Conservation (phyloP, 345 rosid species). For the Heritiera littoralis region DNA sequence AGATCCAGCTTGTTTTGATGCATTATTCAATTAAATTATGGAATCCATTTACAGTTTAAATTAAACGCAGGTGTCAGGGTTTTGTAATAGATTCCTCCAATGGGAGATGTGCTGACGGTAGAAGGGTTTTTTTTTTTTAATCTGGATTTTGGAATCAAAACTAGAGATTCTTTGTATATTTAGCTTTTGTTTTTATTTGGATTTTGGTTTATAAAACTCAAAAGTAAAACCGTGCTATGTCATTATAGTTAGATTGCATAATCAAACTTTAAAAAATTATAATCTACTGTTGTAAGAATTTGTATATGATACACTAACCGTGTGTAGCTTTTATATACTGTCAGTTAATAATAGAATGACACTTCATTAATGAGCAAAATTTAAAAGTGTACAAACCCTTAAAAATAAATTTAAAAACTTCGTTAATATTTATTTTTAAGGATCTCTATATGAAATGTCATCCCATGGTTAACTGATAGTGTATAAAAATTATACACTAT, state of each 20-base stretch:
- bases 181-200: no score
- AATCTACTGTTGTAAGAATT: background rate
- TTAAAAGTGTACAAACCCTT: no score
- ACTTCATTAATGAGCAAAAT: no score
- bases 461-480: no score
- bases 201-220: background rate
- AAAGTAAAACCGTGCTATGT: background rate
- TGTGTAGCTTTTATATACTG: no score
- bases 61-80: background rate
- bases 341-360: no score
- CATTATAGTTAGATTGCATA: background rate
- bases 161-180: slow-evolving; percentile 9
- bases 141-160: background rate
- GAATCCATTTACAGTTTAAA: background rate
- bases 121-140: background rate
- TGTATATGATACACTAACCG: no score
- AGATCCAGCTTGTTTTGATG: background rate
- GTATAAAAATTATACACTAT: no score
- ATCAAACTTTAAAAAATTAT: background rate
- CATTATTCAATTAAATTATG: background rate
- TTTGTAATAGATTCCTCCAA: slow-evolving; percentile 2
- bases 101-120: slow-evolving; percentile 1
- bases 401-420: no score
- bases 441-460: no score
- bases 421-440: no score